Percentiles rank a stretch among this genome's conserved stretches.
Conservation (phyloP, 495 filamentous ascomycete species). For the Umbilicaria muhlenbergii region DNA sequence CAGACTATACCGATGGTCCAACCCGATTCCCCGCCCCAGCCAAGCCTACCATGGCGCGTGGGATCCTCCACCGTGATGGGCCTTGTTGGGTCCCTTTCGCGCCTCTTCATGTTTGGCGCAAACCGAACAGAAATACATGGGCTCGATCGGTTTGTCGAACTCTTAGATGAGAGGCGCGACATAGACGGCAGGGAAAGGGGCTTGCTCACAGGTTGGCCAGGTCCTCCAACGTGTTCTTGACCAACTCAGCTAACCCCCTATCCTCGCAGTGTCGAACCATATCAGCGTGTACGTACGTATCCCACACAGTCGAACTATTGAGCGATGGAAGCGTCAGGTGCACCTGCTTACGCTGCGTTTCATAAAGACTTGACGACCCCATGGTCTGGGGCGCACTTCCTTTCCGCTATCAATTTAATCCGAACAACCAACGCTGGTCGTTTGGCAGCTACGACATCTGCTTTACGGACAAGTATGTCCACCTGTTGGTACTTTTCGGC, state of each 20-base stretch:
- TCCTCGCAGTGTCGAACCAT: slow-evolving; percentile 72
- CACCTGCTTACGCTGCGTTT: slow-evolving; percentile 2
- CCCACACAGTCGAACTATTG: slow-evolving; percentile 3
- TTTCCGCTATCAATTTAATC: slow-evolving; percentile 46
- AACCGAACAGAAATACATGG: slow-evolving; percentile 47
- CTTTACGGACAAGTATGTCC: slow-evolving; percentile 49
- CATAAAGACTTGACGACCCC: slow-evolving; percentile 74
- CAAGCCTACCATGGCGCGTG: slow-evolving; percentile 36
- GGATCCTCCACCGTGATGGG: slow-evolving; percentile 39
- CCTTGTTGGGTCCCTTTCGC: slow-evolving; percentile 27
- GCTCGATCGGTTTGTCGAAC: slow-evolving; percentile 54
- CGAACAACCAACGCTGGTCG: slow-evolving; percentile 66
- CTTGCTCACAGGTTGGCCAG: slow-evolving; percentile 61
- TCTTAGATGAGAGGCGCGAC: slow-evolving; percentile 58
- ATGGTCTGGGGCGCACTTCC: slow-evolving; percentile 84
- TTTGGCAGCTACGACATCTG: slow-evolving; percentile 89
- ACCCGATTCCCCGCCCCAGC: slow-evolving; percentile 15
- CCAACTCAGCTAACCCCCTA: not conserved
- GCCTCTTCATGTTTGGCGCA: slow-evolving; percentile 27
- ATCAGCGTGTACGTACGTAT: slow-evolving; percentile 74
- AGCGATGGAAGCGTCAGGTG: slow-evolving; percentile 1
- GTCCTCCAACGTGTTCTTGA: not conserved
- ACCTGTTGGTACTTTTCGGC: not conserved
- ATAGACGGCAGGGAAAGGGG: slow-evolving; percentile 53
- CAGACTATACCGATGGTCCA: slow-evolving; percentile 6